phyloP scores from a whole-genome alignment of 495 filamentous ascomycete genomes.

The Pseudotulostoma volvatum region DNA sequence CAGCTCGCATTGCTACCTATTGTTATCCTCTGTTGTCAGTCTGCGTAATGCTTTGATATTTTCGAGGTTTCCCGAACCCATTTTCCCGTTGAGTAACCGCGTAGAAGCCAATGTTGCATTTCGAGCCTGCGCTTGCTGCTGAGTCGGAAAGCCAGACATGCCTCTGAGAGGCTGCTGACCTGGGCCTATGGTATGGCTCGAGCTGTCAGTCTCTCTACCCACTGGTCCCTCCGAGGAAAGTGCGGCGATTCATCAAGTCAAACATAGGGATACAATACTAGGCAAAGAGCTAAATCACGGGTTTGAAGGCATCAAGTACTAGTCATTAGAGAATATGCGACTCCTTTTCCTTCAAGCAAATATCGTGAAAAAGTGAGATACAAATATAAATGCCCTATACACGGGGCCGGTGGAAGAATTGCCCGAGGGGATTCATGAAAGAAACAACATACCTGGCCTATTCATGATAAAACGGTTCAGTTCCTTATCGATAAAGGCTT shows the following conservation, averaged over 20 bases:
- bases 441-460: conserved; percentile 5
- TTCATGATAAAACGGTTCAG: conserved; percentile 6
- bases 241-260: not conserved
- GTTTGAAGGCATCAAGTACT: too few relatives aligned
- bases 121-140: conserved; percentile 48
- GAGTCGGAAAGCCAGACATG: conserved; percentile 53
- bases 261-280: not conserved
- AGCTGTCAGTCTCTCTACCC: not conserved
- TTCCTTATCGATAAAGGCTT: too few relatives aligned
- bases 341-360: too few relatives aligned
- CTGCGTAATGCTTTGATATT: too few relatives aligned
- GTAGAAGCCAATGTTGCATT: conserved; percentile 39
- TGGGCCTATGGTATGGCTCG: conserved; percentile 32
- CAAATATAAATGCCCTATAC: conserved; percentile 1
- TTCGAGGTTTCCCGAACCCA: too few relatives aligned
- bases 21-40: conserved; percentile 1
- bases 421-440: too few relatives aligned
- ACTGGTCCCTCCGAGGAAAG: not conserved
- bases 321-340: too few relatives aligned
- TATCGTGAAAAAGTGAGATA: too few relatives aligned
- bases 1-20: conserved; percentile 53
- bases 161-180: conserved; percentile 53
- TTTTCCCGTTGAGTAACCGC: conserved; percentile 59
- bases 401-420: conserved; percentile 1
- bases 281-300: not conserved